phyloP scores from a whole-genome alignment of 208 protist genomes.

The Acanthamoeba lenticulata region DNA sequence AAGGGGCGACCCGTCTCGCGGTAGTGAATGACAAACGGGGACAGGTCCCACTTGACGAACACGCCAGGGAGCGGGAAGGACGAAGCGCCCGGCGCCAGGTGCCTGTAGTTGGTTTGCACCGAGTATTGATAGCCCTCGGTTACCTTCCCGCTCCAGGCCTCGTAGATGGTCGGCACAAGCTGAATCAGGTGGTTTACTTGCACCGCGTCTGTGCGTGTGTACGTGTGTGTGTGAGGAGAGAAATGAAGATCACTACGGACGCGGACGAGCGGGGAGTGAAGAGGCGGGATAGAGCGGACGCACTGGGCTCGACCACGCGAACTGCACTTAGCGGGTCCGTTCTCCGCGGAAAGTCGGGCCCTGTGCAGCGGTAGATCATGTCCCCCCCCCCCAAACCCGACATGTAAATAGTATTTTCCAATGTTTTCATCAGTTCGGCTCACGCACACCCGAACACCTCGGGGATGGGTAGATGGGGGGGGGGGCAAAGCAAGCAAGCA shows the following conservation, averaged over 20 bases:
- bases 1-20: not conserved
- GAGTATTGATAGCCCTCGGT: slow-evolving; percentile 29
- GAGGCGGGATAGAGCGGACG: not conserved
- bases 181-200: slow-evolving; percentile 6
- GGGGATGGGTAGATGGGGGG: no score
- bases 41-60: slow-evolving; percentile 50
- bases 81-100: not conserved
- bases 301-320: not conserved
- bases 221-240: no score
- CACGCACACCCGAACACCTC: no score
- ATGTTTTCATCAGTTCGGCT: no score
- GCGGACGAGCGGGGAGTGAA: not conserved
- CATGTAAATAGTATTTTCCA: no score
- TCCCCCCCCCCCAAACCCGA: no score
- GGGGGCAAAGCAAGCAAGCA: no score
- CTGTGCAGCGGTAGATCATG: not conserved
- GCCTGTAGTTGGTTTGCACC: slow-evolving; percentile 2
- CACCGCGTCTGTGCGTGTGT: not conserved
- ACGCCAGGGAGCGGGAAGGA: slow-evolving; percentile 32
- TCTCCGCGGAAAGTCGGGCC: not conserved
- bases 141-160: not conserved
- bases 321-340: not conserved
- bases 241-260: not conserved
- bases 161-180: slow-evolving; percentile 15
- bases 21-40: slow-evolving; percentile 38